phyloP scores from a whole-genome alignment of 2,329 filamentous ascomycete genomes.

The Periconia digitata region DNA sequence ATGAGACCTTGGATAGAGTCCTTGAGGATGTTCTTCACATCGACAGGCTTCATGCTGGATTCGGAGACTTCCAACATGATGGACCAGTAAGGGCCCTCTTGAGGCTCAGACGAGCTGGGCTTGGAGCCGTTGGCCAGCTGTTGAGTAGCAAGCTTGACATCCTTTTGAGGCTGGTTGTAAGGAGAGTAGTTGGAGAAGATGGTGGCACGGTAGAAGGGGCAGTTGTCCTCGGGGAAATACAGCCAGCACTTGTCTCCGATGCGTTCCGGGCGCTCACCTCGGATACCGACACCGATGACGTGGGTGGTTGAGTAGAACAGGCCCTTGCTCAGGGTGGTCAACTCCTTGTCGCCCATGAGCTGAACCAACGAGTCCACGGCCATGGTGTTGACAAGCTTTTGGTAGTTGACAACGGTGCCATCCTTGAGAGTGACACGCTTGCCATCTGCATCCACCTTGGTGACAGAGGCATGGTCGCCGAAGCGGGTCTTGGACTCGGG shows the following conservation, averaged over 20 bases:
- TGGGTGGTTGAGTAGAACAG: conserved; percentile 97
- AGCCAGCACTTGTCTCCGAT: conserved; percentile 99
- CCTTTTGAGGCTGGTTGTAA: conserved; percentile 87
- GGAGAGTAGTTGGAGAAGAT: conserved; percentile 99
- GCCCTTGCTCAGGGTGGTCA: conserved; percentile 80
- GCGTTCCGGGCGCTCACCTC: conserved; percentile 85
- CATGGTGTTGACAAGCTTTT: conserved; percentile 96
- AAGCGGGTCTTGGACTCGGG: conserved; percentile 90
- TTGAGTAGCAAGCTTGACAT: conserved; percentile 81
- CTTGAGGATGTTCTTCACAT: conserved; percentile 78
- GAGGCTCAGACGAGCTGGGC: conserved; percentile 68
- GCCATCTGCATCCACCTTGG: conserved; percentile 81
- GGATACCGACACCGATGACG: conserved; percentile 93
- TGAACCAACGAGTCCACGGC: conserved; percentile 86
- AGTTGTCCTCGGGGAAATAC: conserved; percentile 99
- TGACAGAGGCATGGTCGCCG: conserved; percentile 80
- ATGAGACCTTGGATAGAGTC: conserved; percentile 95
- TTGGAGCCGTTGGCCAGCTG: conserved; percentile 85
- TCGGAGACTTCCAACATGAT: conserved; percentile 99
- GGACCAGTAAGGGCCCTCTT: conserved; percentile 97
- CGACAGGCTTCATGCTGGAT: conserved; percentile 91
- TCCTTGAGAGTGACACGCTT: conserved; percentile 82
- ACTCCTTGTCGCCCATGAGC: conserved; percentile 83
- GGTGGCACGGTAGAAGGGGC: conserved; percentile 98
- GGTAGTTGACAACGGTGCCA: conserved; percentile 86